Base-by-base conservation (phyloP, 1,139 yeast species). In the Hansenula lynferdii region DNA sequence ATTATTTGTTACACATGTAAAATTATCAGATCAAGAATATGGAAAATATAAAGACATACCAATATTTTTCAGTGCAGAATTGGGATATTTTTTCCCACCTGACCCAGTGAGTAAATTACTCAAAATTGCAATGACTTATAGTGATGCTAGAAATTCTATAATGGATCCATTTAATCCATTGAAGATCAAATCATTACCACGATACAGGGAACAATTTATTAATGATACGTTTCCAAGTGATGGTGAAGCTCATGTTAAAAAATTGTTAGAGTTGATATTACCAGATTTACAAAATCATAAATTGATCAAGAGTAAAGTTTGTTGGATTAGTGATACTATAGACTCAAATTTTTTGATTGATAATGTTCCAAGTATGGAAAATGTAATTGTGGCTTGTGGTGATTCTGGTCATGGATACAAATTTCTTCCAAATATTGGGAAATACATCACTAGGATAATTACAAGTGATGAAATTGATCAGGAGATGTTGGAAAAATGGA, bases 271-370 rank as follows among this genome's bases (percentile, higher is more conserved):
- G 7, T 58, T 60, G 24, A 58, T 57, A 36, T 49, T 67, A 11
- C 75, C 75, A 3, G 63, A 62, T 16, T 48, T 67, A 31, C 58
- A 62, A n/a, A 47, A 56, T 33, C 70, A 66, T 46, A 48, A 50
- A 6, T 51, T 67, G 5, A 31, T 60, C 28, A 63, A 61, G 35
- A 53, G 61, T 24, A 68, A 66, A 47, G 54, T 64, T 7, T 69
- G 75, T 45, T 70, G 75, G 76, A 61, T 67, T 38, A 69, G 69
- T 0, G 76, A 70, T 42, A 65, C 73, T 9, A 50, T 63, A 4
- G 66, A 64, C 39, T 60, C 70, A 12, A 56, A 68, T 40, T 69
- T 69, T 40, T 53, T 70, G 17, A 62, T 70, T 27, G 72, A 68
- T 42, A 50, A 53, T 17, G 65, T 64, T 25, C 75, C 75, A 0